Conservation (phyloP, 805 yeast genomes). For the Dipodascopsis tothii region DNA sequence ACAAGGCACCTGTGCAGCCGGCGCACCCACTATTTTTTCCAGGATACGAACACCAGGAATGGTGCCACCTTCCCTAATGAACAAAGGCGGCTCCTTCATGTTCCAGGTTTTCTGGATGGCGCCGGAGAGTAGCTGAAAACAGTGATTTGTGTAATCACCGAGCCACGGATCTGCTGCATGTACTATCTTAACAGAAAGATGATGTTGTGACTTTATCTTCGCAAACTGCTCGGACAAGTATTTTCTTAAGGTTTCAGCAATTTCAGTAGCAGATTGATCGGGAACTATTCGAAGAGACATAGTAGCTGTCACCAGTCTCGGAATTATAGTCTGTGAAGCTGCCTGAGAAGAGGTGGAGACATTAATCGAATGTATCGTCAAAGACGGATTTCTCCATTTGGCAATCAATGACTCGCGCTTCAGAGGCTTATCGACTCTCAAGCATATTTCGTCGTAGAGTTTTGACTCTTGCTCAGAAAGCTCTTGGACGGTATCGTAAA, state of each 20-base stretch:
- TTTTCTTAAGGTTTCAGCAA: conserved; percentile 44
- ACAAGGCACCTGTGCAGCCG: conserved; percentile 92
- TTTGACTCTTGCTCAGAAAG: conserved; percentile 50
- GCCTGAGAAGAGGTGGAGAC: conserved; percentile 88
- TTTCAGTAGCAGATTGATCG: conserved; percentile 59
- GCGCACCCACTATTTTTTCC: conserved; percentile 74
- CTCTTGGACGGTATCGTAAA: conserved; percentile 59
- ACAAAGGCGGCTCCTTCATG: conserved; percentile 54
- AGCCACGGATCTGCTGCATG: conserved; percentile 96
- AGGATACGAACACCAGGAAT: conserved; percentile 82
- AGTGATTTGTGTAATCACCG: conserved; percentile 72
- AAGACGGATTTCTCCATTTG: conserved; percentile 85
- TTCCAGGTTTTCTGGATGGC: conserved; percentile 70
- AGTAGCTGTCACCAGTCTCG: conserved; percentile 67
- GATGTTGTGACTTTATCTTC: conserved; percentile 52
- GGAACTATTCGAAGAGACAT: conserved; percentile 85
- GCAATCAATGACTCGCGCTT: conserved; percentile 49
- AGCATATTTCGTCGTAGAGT: conserved; percentile 54
- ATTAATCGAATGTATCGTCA: conserved; percentile 73
- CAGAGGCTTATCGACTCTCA: conserved; percentile 29
- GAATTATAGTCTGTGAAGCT: conserved; percentile 87
- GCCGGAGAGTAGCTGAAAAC: conserved; percentile 57
- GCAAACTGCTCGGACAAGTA: conserved; percentile 46
- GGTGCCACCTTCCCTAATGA: conserved; percentile 93
- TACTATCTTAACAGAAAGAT: conserved; percentile 50